These are phyloP conservation scores for Rhynchospora pubera DNA, from an alignment of 176 grass and related monocot genomes.

Conservation along the genomic window DNA sequence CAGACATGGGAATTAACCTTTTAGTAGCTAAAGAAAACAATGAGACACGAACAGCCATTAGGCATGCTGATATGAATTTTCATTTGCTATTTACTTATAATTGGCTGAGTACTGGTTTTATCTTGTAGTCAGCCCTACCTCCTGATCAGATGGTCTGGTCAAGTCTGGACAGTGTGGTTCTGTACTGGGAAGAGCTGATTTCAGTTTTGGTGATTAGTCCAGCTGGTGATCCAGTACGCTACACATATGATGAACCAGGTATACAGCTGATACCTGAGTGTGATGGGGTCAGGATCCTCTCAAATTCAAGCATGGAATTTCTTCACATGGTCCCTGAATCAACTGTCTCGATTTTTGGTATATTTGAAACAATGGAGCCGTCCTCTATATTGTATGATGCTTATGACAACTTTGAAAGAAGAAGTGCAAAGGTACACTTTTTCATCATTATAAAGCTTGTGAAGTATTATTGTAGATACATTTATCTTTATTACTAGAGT, in stretches of 20 bases:
- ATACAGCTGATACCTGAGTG: slow-evolving; percentile 89
- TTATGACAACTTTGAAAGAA: slow-evolving; percentile 85
- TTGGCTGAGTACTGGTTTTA: background rate
- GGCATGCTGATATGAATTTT: background rate
- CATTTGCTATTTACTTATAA: background rate
- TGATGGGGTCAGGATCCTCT: slow-evolving; percentile 90
- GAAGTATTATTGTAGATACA: slow-evolving; percentile 9
- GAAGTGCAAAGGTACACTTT: slow-evolving; percentile 83
- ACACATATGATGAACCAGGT: slow-evolving; percentile 76
- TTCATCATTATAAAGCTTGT: background rate
- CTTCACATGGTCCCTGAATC: slow-evolving; percentile 81
- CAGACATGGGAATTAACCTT: background rate
- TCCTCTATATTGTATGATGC: slow-evolving; percentile 93
- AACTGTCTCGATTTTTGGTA: slow-evolving; percentile 79
- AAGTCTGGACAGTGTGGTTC: slow-evolving; percentile 85
- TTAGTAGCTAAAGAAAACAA: background rate
- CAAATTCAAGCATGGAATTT: slow-evolving; percentile 98
- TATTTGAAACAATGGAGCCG: slow-evolving; percentile 75
- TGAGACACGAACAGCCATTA: background rate
- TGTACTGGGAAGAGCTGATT: slow-evolving; percentile 81
- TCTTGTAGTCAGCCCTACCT: slow-evolving; percentile 77
- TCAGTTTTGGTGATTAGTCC: slow-evolving; percentile 93
- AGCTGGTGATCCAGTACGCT: slow-evolving; percentile 72
- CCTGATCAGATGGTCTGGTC: slow-evolving; percentile 96
- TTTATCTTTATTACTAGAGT: background rate